phyloP scores from a whole-genome alignment of 345 rosid genomes.

The Corchorus olitorius region DNA sequence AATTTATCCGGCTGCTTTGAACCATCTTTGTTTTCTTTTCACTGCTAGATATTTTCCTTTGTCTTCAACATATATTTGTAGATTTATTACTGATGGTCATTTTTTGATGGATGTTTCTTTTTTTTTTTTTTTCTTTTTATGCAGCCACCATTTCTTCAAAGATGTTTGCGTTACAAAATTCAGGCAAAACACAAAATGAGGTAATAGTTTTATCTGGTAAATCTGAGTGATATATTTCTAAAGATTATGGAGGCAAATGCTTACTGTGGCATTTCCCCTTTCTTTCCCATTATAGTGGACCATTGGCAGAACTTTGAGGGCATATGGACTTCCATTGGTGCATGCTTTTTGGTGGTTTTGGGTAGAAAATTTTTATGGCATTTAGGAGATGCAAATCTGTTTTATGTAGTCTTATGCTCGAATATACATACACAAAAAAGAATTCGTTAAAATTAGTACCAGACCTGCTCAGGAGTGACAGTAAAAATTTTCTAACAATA shows the following conservation, averaged over 20 bases:
- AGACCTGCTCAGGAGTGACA: not conserved
- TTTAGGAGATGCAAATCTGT: constrained; percentile 4
- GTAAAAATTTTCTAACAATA: not conserved
- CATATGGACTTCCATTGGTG: not conserved
- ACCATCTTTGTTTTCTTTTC: constrained; percentile 14
- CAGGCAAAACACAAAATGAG: constrained; percentile 80
- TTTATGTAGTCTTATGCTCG: not conserved
- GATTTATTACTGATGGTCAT: not conserved
- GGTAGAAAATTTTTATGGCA: not conserved
- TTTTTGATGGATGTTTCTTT: not conserved
- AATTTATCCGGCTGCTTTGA: not conserved
- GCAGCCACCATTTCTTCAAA: constrained; percentile 85
- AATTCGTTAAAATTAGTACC: not conserved
- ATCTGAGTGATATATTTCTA: not conserved
- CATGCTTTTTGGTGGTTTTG: not conserved
- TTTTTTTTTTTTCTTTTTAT: constrained; percentile 10
- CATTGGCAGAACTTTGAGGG: not conserved
- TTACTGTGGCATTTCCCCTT: not conserved
- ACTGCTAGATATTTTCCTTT: constrained; percentile 2
- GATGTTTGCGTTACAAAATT: constrained; percentile 85
- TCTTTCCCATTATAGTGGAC: not conserved
- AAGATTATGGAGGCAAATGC: constrained; percentile 5
- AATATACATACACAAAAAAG: not conserved
- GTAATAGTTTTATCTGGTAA: constrained; percentile 35
- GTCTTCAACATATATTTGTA: not conserved